Evolutionary conservation across 345 rosid species (phyloP).

Genomic region (Bretschneidera sinensis): DNA sequence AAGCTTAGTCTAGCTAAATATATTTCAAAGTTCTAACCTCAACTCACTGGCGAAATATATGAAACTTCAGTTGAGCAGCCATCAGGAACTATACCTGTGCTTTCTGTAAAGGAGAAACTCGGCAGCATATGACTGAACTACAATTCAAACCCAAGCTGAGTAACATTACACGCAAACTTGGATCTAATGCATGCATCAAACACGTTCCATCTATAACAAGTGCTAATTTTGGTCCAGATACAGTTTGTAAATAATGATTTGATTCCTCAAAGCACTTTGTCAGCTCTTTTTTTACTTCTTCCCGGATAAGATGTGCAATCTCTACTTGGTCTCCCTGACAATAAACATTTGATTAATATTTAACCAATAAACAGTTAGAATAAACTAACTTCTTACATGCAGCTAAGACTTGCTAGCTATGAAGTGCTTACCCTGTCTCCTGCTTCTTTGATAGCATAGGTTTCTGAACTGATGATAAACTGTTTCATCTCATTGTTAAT

Average conservation of each 20-base stretch:
- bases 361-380: background rate
- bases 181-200: constrained; percentile 94
- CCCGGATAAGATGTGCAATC: constrained; percentile 78
- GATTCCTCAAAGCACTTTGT: constrained; percentile 83
- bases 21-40: too few species aligned
- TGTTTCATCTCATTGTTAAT: constrained; percentile 95
- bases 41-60: too few species aligned
- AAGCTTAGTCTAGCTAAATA: too few species aligned
- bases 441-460: constrained; percentile 76
- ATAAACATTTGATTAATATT: constrained; percentile 6
- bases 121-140: constrained; percentile 93
- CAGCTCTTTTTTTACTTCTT: constrained; percentile 76
- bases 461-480: constrained; percentile 90
- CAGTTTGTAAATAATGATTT: constrained; percentile 45
- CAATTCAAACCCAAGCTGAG: constrained; percentile 96
- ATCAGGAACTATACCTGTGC: constrained; percentile 63
- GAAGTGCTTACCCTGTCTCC: constrained; percentile 76
- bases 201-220: constrained; percentile 97
- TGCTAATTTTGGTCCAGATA: constrained; percentile 73
- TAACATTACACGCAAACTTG: constrained; percentile 69
- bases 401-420: background rate
- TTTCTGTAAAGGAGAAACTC: constrained; percentile 98
- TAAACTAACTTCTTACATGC: background rate
- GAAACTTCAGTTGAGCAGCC: background rate
- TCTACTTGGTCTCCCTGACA: constrained; percentile 93